Evolutionary conservation across 805 yeast genomes (phyloP), one percentile per base, ranked within the genome.

Genomic region (Hanseniaspora mollemarum): DNA sequence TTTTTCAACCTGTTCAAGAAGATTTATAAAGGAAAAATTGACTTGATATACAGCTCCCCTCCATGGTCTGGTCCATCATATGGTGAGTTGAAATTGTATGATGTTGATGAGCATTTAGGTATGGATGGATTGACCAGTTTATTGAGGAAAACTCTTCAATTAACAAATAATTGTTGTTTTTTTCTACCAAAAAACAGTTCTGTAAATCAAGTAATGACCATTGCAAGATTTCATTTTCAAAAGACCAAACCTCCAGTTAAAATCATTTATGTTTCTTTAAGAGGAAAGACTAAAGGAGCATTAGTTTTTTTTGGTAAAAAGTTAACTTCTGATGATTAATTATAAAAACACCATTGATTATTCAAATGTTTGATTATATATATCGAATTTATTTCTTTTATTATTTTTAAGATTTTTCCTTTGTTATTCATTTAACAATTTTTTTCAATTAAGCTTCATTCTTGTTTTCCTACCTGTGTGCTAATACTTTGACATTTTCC

Each of bases 11-110:
- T 54, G 24, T 56, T 60, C 26, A 49, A 54, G 9, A 55, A 57
- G 9, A 52, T 62, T 4, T 56, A 56, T 15, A 51, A 59, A 16
- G 46, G 38, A 1, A 42, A 49, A 10, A 42, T 54, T 42, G 62
- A 62, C 53, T 51, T 43, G 0, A 70, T 77, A 9, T 84, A 82
- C 65, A 73, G 78, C n/a, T 81, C 90, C 1, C 94, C 94, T 1
- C 94, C 94, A 0, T 85, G 94, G 94, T 94, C 92, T 31, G 94
- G 95, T 0, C 83, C 86, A 0, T 60, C 64, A 1, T 85, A 84
- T 62, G 64, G 67, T 44, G 58, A 62, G 22, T 55, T 63, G n/a
- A 61, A 62, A 0, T 54, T 56, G 2, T 81, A 73, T 62, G 79
- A 80, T 55, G 61, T 81, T 21, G 64, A 65, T 35, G 53, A 61